These are phyloP conservation scores for Ailanthus altissimus DNA, from an alignment of 345 rosid species.

Conservation along the genomic window DNA sequence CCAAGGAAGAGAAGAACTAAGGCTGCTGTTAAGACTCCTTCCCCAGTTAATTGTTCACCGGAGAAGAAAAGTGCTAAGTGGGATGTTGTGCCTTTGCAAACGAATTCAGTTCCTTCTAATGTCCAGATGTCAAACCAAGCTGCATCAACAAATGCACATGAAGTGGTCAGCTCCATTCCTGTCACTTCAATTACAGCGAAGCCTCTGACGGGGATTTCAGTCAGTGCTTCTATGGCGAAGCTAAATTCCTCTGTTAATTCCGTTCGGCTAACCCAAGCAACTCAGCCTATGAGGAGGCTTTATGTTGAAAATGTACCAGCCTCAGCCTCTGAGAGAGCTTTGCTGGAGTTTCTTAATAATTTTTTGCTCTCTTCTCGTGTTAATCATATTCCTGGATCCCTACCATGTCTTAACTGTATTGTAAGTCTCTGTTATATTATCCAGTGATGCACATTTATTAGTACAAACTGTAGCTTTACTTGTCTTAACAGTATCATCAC, in stretches of 20 bases:
- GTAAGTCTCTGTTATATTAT: conserved; percentile 52
- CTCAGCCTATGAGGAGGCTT: conserved; percentile 86
- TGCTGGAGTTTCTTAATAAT: conserved; percentile 65
- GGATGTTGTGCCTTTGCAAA: conserved; percentile 67
- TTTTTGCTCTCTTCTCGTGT: conserved; percentile 65
- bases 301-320: conserved; percentile 79
- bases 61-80: conserved; percentile 78
- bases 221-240: conserved; percentile 35
- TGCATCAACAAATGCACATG: conserved; percentile 40
- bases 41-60: conserved; percentile 63
- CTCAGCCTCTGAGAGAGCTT: conserved; percentile 75
- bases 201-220: conserved; percentile 41
- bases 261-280: conserved; percentile 84
- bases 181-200: conserved; percentile 39
- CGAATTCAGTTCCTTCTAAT: conserved; percentile 44
- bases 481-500: conserved; percentile 21
- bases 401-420: conserved; percentile 89
- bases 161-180: conserved; percentile 42
- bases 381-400: conserved; percentile 61
- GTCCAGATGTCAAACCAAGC: conserved; percentile 43
- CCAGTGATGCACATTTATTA: conserved; percentile 20
- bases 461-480: conserved; percentile 15
- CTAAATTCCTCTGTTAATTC: conserved; percentile 54
- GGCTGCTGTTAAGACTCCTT: conserved; percentile 60
- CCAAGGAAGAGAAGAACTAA: conserved; percentile 85